Conservation (phyloP, 2,329 filamentous ascomycete species). For the Trichoderma gracile region DNA sequence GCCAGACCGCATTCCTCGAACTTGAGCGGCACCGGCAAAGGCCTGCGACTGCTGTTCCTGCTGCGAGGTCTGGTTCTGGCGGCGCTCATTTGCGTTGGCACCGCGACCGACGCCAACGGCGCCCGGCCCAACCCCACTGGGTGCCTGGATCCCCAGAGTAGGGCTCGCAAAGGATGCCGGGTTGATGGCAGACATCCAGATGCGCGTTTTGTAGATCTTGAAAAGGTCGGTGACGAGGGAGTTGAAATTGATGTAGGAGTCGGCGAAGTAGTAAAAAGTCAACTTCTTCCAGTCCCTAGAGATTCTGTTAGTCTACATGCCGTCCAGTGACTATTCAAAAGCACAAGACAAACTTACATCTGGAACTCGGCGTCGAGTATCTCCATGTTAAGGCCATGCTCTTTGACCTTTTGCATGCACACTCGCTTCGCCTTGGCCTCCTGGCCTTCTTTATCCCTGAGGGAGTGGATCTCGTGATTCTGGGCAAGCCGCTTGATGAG, state of each 20-base stretch:
- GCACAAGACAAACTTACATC: conserved; percentile 66
- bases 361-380: conserved; percentile 98
- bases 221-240: conserved; percentile 95
- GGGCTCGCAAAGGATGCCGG: conserved; percentile 90
- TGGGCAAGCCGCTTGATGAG: conserved; percentile 95
- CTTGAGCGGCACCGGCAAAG: conserved; percentile 42
- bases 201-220: conserved; percentile 98
- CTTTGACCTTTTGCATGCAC: conserved; percentile 93
- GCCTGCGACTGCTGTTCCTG: conserved; percentile 38
- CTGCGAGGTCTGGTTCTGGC: conserved; percentile 48
- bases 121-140: conserved; percentile 66
- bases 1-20: conserved; percentile 46
- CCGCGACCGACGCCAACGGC: conserved; percentile 61
- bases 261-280: conserved; percentile 98
- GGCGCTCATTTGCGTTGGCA: conserved; percentile 46
- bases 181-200: conserved; percentile 99
- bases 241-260: conserved; percentile 99
- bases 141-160: conserved; percentile 68
- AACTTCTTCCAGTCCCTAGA: conserved; percentile 96
- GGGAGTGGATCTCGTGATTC: conserved; percentile 81
- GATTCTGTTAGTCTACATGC: neutral
- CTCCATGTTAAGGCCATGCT: conserved; percentile 95
- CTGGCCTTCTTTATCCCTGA: conserved; percentile 94
- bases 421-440: conserved; percentile 97
- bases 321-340: neutral